phyloP scores from a whole-genome alignment of 306 rosid species.

The Vigna radiata region DNA sequence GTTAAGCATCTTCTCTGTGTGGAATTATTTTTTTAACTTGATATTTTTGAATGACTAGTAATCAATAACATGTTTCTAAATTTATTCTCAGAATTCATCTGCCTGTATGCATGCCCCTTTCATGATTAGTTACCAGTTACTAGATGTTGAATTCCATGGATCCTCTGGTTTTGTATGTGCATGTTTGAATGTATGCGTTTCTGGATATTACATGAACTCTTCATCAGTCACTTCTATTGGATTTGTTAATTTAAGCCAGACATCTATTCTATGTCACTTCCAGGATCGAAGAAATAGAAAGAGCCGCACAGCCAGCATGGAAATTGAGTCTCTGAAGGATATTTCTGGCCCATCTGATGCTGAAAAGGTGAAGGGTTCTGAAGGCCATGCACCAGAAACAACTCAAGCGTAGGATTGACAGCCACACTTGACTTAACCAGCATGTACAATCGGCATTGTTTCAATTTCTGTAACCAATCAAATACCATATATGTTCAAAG shows the following conservation, averaged over 20 bases:
- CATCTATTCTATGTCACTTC: constrained; percentile 21
- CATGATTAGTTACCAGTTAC: not conserved
- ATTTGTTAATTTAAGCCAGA: not conserved
- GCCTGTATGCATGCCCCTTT: not conserved
- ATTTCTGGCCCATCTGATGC: constrained; percentile 54
- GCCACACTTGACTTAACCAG: constrained; percentile 43
- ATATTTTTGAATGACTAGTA: no score
- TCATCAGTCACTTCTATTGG: not conserved
- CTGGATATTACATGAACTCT: not conserved
- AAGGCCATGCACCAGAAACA: constrained; percentile 53
- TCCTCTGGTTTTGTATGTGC: not conserved
- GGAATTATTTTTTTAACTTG: constrained; percentile 5
- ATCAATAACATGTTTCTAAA: not conserved
- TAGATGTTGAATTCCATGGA: not conserved
- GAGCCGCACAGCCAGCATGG: constrained; percentile 74
- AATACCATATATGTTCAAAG: constrained; percentile 48
- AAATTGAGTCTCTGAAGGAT: constrained; percentile 78
- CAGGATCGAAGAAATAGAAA: constrained; percentile 90
- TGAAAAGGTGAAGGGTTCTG: constrained; percentile 54
- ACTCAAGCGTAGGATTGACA: constrained; percentile 61
- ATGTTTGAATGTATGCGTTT: not conserved
- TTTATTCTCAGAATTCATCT: constrained; percentile 1
- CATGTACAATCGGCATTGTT: constrained; percentile 40
- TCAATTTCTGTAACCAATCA: constrained; percentile 48
- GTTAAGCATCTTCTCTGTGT: constrained; percentile 8